Percentiles rank a stretch among this genome's conserved stretches.
Evolutionary conservation across 2,329 filamentous ascomycete genomes (phyloP).

Genomic region (Clonostachys rosea): DNA sequence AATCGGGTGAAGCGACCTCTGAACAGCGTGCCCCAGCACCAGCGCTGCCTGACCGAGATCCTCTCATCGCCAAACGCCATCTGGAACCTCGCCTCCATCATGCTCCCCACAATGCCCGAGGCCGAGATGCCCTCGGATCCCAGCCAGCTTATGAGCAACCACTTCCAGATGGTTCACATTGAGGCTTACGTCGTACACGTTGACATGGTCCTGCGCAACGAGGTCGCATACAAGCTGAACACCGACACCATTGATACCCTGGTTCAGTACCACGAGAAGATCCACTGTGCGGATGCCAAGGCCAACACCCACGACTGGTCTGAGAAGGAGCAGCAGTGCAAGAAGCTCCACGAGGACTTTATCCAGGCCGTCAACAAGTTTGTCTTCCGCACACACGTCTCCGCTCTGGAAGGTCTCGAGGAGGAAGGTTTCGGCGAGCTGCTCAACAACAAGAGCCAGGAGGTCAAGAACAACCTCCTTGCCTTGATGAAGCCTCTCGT

Average conservation of each 20-base stretch:
- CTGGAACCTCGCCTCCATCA: conserved; percentile 90
- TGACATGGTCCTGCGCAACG: conserved; percentile 96
- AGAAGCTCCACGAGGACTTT: conserved; percentile 96
- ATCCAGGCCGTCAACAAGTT: conserved; percentile 96
- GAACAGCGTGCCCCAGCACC: conserved; percentile 95
- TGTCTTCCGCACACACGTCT: conserved; percentile 84
- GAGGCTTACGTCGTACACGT: conserved; percentile 98
- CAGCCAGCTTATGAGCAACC: conserved; percentile 81
- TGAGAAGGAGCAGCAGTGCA: conserved; percentile 92
- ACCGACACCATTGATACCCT: conserved; percentile 89
- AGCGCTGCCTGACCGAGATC: conserved; percentile 90
- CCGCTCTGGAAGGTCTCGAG: conserved; percentile 89
- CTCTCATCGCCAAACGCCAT: conserved; percentile 86
- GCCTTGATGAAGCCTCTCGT: conserved; percentile 83
- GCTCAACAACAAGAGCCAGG: conserved; percentile 84
- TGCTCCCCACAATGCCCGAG: conserved; percentile 87
- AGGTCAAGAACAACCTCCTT: conserved; percentile 85
- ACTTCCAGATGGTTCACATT: conserved; percentile 82
- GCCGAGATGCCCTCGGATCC: conserved; percentile 79
- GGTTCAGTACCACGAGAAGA: conserved; percentile 92
- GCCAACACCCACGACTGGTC: conserved; percentile 91
- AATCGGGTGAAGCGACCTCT: conserved; percentile 94
- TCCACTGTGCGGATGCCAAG: conserved; percentile 87
- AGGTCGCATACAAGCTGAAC: conserved; percentile 97
- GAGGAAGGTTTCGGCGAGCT: conserved; percentile 95